Evolutionary conservation across 352 stramenopile genomes (phyloP).

Genomic region (Pseudoperonospora humuli): DNA sequence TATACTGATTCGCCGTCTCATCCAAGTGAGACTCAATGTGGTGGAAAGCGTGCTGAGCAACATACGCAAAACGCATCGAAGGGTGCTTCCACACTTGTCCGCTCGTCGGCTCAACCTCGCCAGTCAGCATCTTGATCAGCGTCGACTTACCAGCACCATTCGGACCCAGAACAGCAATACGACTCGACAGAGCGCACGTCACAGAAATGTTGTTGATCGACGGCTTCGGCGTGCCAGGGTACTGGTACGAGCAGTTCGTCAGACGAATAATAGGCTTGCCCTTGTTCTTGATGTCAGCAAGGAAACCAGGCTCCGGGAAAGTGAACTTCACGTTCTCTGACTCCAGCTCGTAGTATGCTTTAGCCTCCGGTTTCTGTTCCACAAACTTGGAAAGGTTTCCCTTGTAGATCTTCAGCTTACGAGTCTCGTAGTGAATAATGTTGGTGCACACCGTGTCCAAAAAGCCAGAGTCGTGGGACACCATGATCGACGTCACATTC

Average conservation of each 20-base stretch:
- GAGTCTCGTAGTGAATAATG: slow-evolving; percentile 96
- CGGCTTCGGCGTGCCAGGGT: slow-evolving; percentile 68
- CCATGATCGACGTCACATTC: slow-evolving; percentile 90
- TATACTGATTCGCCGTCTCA: slow-evolving; percentile 93
- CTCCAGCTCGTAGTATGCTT: slow-evolving; percentile 86
- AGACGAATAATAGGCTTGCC: slow-evolving; percentile 87
- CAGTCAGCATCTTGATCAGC: slow-evolving; percentile 91
- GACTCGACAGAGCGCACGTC: slow-evolving; percentile 69
- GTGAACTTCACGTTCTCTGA: slow-evolving; percentile 81
- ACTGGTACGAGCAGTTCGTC: slow-evolving; percentile 80
- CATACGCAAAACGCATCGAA: slow-evolving; percentile 91
- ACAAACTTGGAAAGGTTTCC: slow-evolving; percentile 83
- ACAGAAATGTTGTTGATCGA: slow-evolving; percentile 81
- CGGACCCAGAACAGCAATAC: slow-evolving; percentile 76
- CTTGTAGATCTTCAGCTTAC: slow-evolving; percentile 86
- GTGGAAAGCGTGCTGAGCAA: slow-evolving; percentile 96
- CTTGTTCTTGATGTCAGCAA: slow-evolving; percentile 88
- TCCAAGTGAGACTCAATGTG: slow-evolving; percentile 97
- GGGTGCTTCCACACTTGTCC: slow-evolving; percentile 83
- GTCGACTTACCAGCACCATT: slow-evolving; percentile 96
- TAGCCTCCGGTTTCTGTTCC: slow-evolving; percentile 81
- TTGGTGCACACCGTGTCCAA: slow-evolving; percentile 97
- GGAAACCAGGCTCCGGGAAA: slow-evolving; percentile 83
- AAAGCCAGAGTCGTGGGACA: slow-evolving; percentile 96
- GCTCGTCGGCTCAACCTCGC: slow-evolving; percentile 66